These are phyloP conservation scores for Fraxinus latifolia DNA, from an alignment of 305 asterid genomes.

Conservation along the genomic window DNA sequence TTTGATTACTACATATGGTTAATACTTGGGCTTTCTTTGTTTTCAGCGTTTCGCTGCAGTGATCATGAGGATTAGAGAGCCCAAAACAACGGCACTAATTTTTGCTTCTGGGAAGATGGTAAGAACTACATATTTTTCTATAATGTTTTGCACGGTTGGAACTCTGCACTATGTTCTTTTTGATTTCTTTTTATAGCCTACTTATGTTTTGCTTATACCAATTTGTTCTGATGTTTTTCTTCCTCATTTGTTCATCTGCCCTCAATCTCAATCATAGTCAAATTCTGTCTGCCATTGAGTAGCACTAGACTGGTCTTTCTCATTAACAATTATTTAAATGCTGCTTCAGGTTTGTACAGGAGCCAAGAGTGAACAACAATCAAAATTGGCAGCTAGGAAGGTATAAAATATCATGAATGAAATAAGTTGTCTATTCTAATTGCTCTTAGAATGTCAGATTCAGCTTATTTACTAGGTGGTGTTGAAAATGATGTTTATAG, in stretches of 20 bases:
- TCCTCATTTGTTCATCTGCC: not conserved
- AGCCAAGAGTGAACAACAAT: slow-evolving; percentile 76
- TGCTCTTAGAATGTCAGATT: not conserved
- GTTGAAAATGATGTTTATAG: not conserved
- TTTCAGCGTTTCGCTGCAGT: slow-evolving; percentile 92
- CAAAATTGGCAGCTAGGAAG: slow-evolving; percentile 73
- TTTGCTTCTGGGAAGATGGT: slow-evolving; percentile 93
- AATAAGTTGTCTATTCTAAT: not conserved
- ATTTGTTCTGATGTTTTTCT: not conserved
- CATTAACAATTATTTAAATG: slow-evolving; percentile 8
- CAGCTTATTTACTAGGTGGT: not conserved
- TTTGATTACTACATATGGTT: not conserved
- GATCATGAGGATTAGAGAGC: slow-evolving; percentile 87
- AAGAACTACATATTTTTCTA: slow-evolving; percentile 24
- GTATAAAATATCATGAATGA: slow-evolving; percentile 27
- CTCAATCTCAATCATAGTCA: not conserved
- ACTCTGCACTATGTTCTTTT: slow-evolving; percentile 1
- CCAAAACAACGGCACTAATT: slow-evolving; percentile 76
- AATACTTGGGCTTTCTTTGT: slow-evolving; percentile 19
- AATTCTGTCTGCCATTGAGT: not conserved
- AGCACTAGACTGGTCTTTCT: not conserved
- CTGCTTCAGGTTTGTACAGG: slow-evolving; percentile 65
- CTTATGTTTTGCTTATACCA: not conserved
- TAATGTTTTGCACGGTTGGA: not conserved
- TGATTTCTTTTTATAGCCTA: slow-evolving; percentile 3